Evolutionary conservation across 192 early-diverging fungal species (phyloP), one percentile per base, ranked within the genome.

Genomic region (Linnemannia elongata): DNA sequence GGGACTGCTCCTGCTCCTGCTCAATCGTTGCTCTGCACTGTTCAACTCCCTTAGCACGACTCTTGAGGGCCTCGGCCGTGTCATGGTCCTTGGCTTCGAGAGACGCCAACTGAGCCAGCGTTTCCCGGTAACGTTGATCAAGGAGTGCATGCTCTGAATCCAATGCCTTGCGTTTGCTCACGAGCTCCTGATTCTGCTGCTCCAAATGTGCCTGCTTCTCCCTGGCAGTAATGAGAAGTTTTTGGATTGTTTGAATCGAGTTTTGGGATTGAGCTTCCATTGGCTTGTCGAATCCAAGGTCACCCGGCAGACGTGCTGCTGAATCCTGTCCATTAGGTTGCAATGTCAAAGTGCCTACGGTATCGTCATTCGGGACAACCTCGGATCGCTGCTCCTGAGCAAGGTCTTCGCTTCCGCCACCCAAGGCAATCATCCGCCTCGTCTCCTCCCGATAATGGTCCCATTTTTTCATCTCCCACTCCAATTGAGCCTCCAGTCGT

Each of bases 381-480:
- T 4, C 9, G 22, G 6, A 10, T 24, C 27, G 45, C 45, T 52
- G 39, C 41, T 68, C 27, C 10, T 12, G 9, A 66, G 33, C 60
- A 30, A 10, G 27, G 13, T 2, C 60, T 30, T 30, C 27, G 10
- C 3, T 73, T 47, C 8, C 6, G 30, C 22, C 47, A 35, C 63
- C 75, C 33, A 49, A 70, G 42, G 80, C 45, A 35, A 38, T 8
- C 81, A 82, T 82, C 22, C 70, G 47, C n/a, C 10, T 69, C 82
- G 74, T 79, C 44, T 79, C 72, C 0, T 55, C 52, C 27, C 54
- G 72, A 38, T 84, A 84, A 54, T 72, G 69, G 45, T 77, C 52
- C 82, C 82, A 84, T 27, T 84, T 84, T 33, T 79, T 79, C 82
- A 54, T 78, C 52, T 84, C 82, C 82, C 82, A 84, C 47, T 84